A percentile compares a stretch with the other conserved stretches of the same genome.
Conservation (phyloP, 495 filamentous ascomycete genomes). For the Aspergillus campestris region DNA sequence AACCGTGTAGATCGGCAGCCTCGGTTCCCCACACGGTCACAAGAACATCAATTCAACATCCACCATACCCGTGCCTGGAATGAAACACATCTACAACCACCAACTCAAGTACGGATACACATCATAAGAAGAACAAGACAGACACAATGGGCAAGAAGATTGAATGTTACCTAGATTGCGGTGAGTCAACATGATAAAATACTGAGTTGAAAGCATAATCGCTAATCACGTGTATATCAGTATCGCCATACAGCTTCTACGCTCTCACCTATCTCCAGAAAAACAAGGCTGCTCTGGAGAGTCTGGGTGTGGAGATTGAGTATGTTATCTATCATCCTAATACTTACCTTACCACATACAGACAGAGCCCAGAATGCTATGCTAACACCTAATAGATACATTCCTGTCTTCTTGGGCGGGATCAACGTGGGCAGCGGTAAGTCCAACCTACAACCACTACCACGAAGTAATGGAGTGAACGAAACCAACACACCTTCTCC, state of each 20-base stretch:
- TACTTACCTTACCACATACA: not conserved
- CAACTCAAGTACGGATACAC: no score
- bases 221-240: constrained; percentile 21
- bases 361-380: not conserved
- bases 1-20: no score
- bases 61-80: no score
- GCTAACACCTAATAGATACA: constrained; percentile 37
- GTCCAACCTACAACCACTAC: constrained; percentile 1
- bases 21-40: no score
- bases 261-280: constrained; percentile 49
- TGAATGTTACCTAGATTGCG: constrained; percentile 52
- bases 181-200: constrained; percentile 21
- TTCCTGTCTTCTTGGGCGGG: constrained; percentile 66
- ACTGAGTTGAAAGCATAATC: no score
- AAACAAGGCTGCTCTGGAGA: constrained; percentile 42
- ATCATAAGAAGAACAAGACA: not conserved
- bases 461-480: not conserved
- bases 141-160: constrained; percentile 47
- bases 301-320: constrained; percentile 55
- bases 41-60: no score
- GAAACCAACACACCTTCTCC: not conserved
- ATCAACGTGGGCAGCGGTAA: constrained; percentile 57
- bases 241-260: constrained; percentile 63
- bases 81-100: no score
- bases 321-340: constrained; percentile 16